These are phyloP conservation scores for Tympanopsis confertula DNA, from an alignment of 2,329 filamentous ascomycete species.

Conservation along the genomic window DNA sequence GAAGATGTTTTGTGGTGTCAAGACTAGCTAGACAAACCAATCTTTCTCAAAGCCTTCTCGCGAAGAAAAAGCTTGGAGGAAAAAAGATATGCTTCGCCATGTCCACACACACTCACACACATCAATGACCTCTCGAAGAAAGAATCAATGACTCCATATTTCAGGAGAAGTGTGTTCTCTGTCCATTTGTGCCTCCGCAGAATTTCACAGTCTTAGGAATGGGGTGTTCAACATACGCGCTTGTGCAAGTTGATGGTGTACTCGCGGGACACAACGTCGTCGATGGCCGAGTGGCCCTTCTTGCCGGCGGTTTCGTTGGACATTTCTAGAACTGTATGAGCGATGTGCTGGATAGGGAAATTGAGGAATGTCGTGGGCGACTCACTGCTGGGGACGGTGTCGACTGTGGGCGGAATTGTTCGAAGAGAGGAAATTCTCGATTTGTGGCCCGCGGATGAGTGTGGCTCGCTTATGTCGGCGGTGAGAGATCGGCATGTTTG, in stretches of 20 bases:
- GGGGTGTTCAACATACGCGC: constrained; percentile 60
- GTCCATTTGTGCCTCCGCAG: background rate
- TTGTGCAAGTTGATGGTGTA: constrained; percentile 99
- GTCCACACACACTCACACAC: too few relatives aligned
- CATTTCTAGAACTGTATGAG: background rate
- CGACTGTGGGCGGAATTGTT: background rate
- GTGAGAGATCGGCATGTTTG: background rate
- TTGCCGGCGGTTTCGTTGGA: constrained; percentile 40
- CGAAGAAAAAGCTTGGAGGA: too few relatives aligned
- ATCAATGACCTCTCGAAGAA: too few relatives aligned
- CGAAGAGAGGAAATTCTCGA: background rate
- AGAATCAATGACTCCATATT: too few relatives aligned
- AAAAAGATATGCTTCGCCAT: too few relatives aligned
- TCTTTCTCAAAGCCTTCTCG: too few relatives aligned
- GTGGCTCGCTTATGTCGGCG: constrained; percentile 1
- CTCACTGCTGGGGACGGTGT: background rate
- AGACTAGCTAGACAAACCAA: too few relatives aligned
- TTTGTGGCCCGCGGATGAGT: background rate
- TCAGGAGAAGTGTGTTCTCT: constrained; percentile 1
- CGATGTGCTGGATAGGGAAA: background rate
- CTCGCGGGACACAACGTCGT: constrained; percentile 97
- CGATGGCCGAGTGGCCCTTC: constrained; percentile 76
- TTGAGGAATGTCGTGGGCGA: background rate
- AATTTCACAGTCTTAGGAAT: background rate
- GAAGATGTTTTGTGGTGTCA: too few relatives aligned